phyloP scores from a whole-genome alignment of 2,329 filamentous ascomycete species.

The Septoria linicola region DNA sequence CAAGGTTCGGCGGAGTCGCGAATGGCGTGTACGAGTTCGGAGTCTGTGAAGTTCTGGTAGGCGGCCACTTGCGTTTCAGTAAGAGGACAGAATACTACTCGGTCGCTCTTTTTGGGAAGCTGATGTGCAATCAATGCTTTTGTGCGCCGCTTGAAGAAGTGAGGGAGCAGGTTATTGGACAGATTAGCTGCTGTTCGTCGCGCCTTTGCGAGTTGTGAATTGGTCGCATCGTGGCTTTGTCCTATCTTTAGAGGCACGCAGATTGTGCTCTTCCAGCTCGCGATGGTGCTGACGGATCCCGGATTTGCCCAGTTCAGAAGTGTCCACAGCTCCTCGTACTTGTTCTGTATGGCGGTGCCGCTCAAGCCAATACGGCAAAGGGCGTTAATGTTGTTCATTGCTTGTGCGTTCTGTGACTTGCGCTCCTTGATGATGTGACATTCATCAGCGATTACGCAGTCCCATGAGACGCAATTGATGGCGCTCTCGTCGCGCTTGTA shows the following conservation, averaged over 20 bases:
- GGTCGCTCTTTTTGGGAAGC: conserved; percentile 89
- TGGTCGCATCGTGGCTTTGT: conserved; percentile 87
- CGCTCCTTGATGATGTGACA: conserved; percentile 86
- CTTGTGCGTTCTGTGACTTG: conserved; percentile 72
- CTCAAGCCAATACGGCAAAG: conserved; percentile 91
- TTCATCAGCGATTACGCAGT: conserved; percentile 91
- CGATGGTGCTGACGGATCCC: conserved; percentile 64
- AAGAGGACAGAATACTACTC: conserved; percentile 90
- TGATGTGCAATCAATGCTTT: conserved; percentile 91
- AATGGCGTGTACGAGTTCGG: conserved; percentile 68
- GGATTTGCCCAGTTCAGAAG: conserved; percentile 95
- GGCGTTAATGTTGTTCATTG: conserved; percentile 87
- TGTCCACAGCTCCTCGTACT: conserved; percentile 96
- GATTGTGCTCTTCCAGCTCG: conserved; percentile 77
- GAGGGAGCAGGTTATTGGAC: conserved; percentile 80
- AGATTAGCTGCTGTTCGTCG: conserved; percentile 80
- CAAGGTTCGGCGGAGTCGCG: conserved; percentile 67
- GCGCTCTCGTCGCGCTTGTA: conserved; percentile 73
- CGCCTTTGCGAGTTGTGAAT: conserved; percentile 75
- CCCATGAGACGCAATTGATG: conserved; percentile 86
- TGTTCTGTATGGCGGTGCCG: conserved; percentile 95
- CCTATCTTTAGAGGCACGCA: conserved; percentile 78
- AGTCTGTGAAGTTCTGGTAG: conserved; percentile 78
- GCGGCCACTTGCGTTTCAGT: conserved; percentile 77
- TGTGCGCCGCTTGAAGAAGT: conserved; percentile 88